phyloP scores from a whole-genome alignment of 345 rosid species.

The Dimocarpus longan region DNA sequence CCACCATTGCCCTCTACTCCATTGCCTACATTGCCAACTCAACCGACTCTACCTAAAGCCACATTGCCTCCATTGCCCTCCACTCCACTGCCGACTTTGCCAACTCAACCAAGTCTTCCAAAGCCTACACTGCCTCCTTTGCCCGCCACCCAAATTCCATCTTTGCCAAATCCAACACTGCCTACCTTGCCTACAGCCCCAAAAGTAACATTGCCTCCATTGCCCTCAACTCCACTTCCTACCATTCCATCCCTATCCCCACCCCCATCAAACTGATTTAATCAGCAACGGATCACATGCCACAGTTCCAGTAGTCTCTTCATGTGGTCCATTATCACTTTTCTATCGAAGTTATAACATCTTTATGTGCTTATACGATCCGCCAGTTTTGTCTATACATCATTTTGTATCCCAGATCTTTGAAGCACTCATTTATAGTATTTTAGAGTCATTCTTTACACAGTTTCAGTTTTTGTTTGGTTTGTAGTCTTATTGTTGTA shows the following conservation, averaged over 20 bases:
- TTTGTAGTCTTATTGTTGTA: neutral
- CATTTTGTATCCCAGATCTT: neutral
- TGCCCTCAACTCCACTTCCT: slow-evolving; percentile 31
- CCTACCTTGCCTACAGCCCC: slow-evolving; percentile 19
- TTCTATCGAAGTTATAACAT: too few species aligned
- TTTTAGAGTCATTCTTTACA: neutral
- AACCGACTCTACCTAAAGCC: slow-evolving; percentile 21
- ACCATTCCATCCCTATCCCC: slow-evolving; percentile 17
- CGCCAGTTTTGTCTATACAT: too few species aligned
- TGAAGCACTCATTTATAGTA: too few species aligned
- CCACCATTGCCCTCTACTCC: slow-evolving; percentile 22
- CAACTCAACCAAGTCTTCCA: neutral
- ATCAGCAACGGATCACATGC: neutral
- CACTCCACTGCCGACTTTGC: slow-evolving; percentile 23
- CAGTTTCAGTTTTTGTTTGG: neutral
- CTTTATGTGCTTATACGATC: too few species aligned
- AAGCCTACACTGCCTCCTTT: slow-evolving; percentile 29
- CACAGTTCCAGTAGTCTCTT: neutral
- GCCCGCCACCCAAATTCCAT: slow-evolving; percentile 15
- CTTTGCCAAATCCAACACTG: slow-evolving; percentile 15
- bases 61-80: slow-evolving; percentile 31
- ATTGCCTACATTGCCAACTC: slow-evolving; percentile 23
- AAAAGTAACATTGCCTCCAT: slow-evolving; percentile 14
- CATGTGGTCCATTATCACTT: too few species aligned
- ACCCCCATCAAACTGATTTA: slow-evolving; percentile 2